phyloP scores from a whole-genome alignment of 2,329 filamentous ascomycete species.

The Tolypocladium nubicola region DNA sequence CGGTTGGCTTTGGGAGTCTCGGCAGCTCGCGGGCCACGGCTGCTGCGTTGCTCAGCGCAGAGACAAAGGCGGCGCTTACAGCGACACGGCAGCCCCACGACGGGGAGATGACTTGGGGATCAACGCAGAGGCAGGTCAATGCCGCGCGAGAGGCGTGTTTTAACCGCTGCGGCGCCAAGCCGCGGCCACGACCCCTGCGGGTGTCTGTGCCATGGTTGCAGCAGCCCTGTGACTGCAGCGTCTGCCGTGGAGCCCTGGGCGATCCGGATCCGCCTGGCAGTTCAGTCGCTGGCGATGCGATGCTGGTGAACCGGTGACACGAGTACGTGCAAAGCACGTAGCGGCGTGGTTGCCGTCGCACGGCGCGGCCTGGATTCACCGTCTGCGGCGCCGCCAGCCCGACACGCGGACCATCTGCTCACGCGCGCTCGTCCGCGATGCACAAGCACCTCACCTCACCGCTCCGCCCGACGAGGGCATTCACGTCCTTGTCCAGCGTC shows the following conservation, averaged over 20 bases:
- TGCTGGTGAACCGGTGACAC: no score
- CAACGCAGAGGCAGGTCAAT: not conserved
- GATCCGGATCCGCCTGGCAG: not conserved
- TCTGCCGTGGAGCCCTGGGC: not conserved
- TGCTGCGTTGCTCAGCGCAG: not conserved
- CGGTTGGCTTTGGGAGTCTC: not conserved
- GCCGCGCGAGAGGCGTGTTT: not conserved
- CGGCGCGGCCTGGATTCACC: not conserved
- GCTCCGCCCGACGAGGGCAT: not conserved
- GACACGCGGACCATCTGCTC: not conserved
- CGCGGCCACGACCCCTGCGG: not conserved
- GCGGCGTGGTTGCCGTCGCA: no score
- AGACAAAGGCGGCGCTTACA: not conserved
- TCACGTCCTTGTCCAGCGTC: not conserved
- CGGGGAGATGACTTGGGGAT: not conserved
- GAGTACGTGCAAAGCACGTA: no score
- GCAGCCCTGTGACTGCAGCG: no score
- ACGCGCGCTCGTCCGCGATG: not conserved
- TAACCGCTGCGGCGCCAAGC: not conserved
- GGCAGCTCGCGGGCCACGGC: not conserved
- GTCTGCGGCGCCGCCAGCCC: not conserved
- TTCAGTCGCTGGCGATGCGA: no score
- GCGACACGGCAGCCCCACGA: not conserved
- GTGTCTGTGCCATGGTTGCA: not conserved
- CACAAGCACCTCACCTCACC: not conserved